phyloP scores from a whole-genome alignment of 2,329 filamentous ascomycete species.

The Leptoxyphium fumago region DNA sequence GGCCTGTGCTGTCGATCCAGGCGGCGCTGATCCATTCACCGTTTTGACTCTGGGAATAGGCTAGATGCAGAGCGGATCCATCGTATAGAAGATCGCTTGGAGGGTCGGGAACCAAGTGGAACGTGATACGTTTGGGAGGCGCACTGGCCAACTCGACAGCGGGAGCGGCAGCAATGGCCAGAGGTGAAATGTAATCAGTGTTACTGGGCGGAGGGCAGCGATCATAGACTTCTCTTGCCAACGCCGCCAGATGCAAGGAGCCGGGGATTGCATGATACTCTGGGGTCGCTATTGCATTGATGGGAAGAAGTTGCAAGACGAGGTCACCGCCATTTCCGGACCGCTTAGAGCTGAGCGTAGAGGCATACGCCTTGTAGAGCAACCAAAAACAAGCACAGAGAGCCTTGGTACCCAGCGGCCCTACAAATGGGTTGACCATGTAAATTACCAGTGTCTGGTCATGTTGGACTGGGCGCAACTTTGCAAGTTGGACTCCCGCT shows the following conservation, averaged over 20 bases:
- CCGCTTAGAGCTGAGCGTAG: conserved; percentile 46
- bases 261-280: conserved; percentile 48
- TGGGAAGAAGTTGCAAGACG: conserved; percentile 62
- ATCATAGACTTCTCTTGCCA: conserved; percentile 66
- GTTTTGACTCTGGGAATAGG: conserved; percentile 62
- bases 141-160: conserved; percentile 59
- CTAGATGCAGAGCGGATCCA: conserved; percentile 66
- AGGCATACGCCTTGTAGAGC: conserved; percentile 51
- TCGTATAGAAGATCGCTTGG: conserved; percentile 62
- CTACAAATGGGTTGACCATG: conserved; percentile 54
- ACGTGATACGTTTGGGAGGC: conserved; percentile 57
- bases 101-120: conserved; percentile 53
- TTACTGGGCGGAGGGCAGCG: conserved; percentile 41
- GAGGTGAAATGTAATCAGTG: conserved; percentile 15
- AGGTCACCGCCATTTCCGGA: conserved; percentile 38
- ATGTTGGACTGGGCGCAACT: conserved; percentile 20
- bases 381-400: conserved; percentile 60
- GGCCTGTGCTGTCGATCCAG: conserved; percentile 67
- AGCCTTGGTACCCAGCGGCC: conserved; percentile 45
- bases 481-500: conserved; percentile 15
- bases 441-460: conserved; percentile 51
- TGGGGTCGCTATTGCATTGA: conserved; percentile 50
- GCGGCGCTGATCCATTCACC: conserved; percentile 64
- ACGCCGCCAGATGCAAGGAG: conserved; percentile 42
- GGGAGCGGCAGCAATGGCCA: conserved; percentile 44